phyloP scores from a whole-genome alignment of 805 yeast genomes.

The Sugiyamaella qingdaonensis region DNA sequence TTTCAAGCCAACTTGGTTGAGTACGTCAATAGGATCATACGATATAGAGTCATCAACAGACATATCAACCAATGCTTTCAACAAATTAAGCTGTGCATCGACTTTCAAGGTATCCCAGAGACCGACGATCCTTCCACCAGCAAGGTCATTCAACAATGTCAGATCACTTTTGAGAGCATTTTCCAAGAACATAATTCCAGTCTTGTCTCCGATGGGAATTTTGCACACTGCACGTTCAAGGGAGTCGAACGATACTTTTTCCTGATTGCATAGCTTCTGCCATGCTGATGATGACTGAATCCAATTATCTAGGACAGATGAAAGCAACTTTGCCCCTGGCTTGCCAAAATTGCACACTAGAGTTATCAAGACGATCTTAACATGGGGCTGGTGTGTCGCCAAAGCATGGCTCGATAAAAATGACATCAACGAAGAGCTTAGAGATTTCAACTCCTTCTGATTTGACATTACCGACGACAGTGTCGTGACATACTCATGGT shows the following conservation, averaged over 20 bases:
- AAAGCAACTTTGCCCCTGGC: slow-evolving; percentile 39
- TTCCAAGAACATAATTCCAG: slow-evolving; percentile 59
- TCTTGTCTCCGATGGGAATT: slow-evolving; percentile 59
- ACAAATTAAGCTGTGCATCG: slow-evolving; percentile 55
- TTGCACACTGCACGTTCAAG: slow-evolving; percentile 59
- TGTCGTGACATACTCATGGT: slow-evolving; percentile 42
- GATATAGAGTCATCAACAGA: slow-evolving; percentile 38
- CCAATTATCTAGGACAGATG: slow-evolving; percentile 44
- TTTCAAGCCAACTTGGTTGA: slow-evolving; percentile 52
- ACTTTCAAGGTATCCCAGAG: slow-evolving; percentile 52
- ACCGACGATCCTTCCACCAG: slow-evolving; percentile 48
- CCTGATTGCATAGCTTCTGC: slow-evolving; percentile 41
- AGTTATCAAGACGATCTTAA: slow-evolving; percentile 42
- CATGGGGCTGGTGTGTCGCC: slow-evolving; percentile 45
- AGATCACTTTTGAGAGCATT: slow-evolving; percentile 43
- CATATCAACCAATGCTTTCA: slow-evolving; percentile 58
- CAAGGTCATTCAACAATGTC: slow-evolving; percentile 36
- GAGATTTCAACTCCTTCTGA: slow-evolving; percentile 15
- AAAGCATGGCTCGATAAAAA: slow-evolving; percentile 69
- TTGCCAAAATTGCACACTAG: slow-evolving; percentile 45
- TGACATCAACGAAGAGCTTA: slow-evolving; percentile 38
- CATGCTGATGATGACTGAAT: slow-evolving; percentile 44
- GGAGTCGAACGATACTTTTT: slow-evolving; percentile 47
- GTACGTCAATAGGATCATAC: slow-evolving; percentile 46
- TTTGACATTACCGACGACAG: slow-evolving; percentile 2